phyloP scores from a whole-genome alignment of 2,329 filamentous ascomycete genomes.

The Penicillium occitanis region DNA sequence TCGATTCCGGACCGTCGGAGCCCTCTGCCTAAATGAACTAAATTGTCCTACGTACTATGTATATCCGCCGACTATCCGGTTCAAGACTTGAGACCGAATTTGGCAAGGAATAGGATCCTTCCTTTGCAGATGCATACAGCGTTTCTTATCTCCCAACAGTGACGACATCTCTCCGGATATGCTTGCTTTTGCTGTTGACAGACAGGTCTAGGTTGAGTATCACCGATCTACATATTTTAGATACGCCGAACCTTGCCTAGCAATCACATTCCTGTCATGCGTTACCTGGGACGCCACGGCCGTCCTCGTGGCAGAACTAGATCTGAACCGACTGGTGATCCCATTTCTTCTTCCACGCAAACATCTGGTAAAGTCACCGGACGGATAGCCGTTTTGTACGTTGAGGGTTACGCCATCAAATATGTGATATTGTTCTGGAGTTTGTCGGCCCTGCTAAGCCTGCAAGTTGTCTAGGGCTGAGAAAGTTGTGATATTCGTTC shows the following conservation, averaged over 20 bases:
- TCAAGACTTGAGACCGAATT: background rate
- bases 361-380: background rate
- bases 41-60: too few species aligned
- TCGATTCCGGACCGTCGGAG: background rate
- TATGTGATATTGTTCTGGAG: background rate
- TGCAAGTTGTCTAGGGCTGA: background rate
- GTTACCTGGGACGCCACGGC: conserved; percentile 7
- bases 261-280: conserved; percentile 12
- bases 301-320: conserved; percentile 12
- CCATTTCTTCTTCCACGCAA: background rate
- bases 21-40: background rate
- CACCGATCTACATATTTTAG: background rate
- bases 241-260: conserved; percentile 1
- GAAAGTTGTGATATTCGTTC: background rate
- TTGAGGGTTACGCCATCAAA: background rate
- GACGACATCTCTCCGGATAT: conserved; percentile 4
- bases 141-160: background rate
- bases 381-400: too few species aligned
- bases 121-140: background rate
- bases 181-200: background rate
- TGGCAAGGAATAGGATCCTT: background rate
- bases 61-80: background rate
- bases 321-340: background rate
- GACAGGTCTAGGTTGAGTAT: background rate
- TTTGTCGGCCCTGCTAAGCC: background rate